These are phyloP conservation scores for Torulaspora microellipsoides DNA, from an alignment of 805 yeast genomes.

Conservation along the genomic window DNA sequence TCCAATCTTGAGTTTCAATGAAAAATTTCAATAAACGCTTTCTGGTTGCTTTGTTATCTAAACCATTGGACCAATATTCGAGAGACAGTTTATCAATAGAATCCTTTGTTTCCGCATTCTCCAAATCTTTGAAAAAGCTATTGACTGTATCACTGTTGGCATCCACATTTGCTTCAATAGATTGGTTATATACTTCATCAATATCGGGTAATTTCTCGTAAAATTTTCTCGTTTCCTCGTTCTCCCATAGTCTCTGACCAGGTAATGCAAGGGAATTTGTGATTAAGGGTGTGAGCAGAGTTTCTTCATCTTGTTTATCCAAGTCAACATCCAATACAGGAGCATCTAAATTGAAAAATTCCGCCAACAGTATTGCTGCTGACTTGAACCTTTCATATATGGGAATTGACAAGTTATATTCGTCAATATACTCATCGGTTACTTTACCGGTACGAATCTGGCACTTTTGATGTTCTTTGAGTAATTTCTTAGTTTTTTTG, in stretches of 20 bases:
- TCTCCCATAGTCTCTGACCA: slow-evolving; percentile 51
- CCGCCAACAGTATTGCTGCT: slow-evolving; percentile 43
- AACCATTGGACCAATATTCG: slow-evolving; percentile 44
- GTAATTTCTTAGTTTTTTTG: slow-evolving; percentile 34
- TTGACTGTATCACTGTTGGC: slow-evolving; percentile 31
- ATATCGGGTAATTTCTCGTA: slow-evolving; percentile 52
- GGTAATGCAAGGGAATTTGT: slow-evolving; percentile 20
- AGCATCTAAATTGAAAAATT: slow-evolving; percentile 36
- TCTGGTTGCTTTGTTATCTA: slow-evolving; percentile 70
- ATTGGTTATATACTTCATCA: slow-evolving; percentile 31
- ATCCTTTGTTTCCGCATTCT: slow-evolving; percentile 41
- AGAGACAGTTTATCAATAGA: slow-evolving; percentile 47
- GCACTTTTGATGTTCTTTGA: slow-evolving; percentile 44
- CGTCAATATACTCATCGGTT: slow-evolving; percentile 37
- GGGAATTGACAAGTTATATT: slow-evolving; percentile 33
- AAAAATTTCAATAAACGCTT: slow-evolving; percentile 56
- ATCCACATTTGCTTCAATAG: slow-evolving; percentile 7
- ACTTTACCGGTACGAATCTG: slow-evolving; percentile 65
- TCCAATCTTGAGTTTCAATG: slow-evolving; percentile 43
- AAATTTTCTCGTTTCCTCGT: slow-evolving; percentile 58
- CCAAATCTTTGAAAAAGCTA: slow-evolving; percentile 42
- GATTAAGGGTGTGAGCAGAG: slow-evolving; percentile 29
- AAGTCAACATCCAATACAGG: slow-evolving; percentile 36
- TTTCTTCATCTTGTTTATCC: slow-evolving; percentile 24
- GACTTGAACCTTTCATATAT: slow-evolving; percentile 43